phyloP scores from a whole-genome alignment of 2,329 filamentous ascomycete species.

The Alternaria solani region DNA sequence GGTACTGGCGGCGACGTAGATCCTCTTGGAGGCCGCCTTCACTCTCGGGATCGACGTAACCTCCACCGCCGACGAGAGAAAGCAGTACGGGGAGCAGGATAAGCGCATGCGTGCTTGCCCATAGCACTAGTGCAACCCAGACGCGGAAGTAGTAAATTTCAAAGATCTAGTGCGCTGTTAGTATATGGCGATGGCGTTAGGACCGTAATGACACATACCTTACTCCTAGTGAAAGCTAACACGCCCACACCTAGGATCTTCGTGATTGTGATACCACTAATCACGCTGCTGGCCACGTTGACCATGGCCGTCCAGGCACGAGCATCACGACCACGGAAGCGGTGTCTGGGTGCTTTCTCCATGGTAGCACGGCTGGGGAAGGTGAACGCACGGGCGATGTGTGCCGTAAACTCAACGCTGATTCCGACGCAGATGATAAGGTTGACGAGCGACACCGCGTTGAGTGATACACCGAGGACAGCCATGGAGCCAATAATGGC shows the following conservation, averaged over 20 bases:
- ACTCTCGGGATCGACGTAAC: slow-evolving; percentile 86
- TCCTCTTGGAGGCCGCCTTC: slow-evolving; percentile 92
- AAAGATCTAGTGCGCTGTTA: slow-evolving; percentile 70
- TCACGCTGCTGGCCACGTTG: slow-evolving; percentile 93
- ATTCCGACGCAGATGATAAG: slow-evolving; percentile 97
- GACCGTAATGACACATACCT: slow-evolving; percentile 53
- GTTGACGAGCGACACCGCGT: slow-evolving; percentile 95
- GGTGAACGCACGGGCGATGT: slow-evolving; percentile 94
- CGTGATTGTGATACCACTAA: slow-evolving; percentile 94
- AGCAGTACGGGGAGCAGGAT: slow-evolving; percentile 91
- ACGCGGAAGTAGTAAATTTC: slow-evolving; percentile 99
- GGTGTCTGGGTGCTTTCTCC: slow-evolving; percentile 75
- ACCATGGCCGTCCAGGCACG: slow-evolving; percentile 92
- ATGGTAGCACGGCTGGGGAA: slow-evolving; percentile 86
- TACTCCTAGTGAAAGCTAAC: slow-evolving; percentile 91
- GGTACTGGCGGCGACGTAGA: slow-evolving; percentile 78
- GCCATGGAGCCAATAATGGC: slow-evolving; percentile 98
- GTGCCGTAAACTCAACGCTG: slow-evolving; percentile 95
- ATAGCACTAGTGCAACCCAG: slow-evolving; percentile 89
- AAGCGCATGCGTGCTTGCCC: slow-evolving; percentile 87
- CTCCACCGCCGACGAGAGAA: slow-evolving; percentile 81
- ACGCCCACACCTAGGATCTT: slow-evolving; percentile 93
- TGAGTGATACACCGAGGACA: slow-evolving; percentile 84
- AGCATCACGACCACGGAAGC: slow-evolving; percentile 82
- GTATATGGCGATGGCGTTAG: not conserved